Percentiles rank a stretch among this genome's conserved stretches.
These are phyloP conservation scores for Hemerocallis citrina DNA, from an alignment of 106 monocot genomes.

Conservation along the genomic window DNA sequence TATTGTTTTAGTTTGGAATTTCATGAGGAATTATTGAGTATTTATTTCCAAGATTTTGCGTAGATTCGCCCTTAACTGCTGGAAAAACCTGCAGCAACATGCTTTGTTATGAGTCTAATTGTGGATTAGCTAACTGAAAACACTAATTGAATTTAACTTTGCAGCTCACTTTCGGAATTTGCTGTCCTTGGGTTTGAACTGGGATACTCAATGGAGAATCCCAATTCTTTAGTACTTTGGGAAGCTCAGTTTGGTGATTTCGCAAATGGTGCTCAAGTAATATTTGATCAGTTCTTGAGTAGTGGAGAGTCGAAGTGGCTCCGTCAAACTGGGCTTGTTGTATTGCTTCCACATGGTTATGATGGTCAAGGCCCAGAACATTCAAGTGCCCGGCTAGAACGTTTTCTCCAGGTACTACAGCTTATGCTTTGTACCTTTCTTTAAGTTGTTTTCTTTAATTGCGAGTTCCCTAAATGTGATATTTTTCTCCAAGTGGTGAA, in stretches of 20 bases:
- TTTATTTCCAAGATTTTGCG: not conserved
- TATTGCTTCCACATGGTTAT: slow-evolving; percentile 95
- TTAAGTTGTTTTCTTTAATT: not conserved
- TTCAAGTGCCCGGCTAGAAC: slow-evolving; percentile 84
- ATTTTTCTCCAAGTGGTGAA: not conserved
- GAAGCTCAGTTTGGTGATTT: slow-evolving; percentile 99
- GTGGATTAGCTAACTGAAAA: not conserved
- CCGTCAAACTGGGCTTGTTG: slow-evolving; percentile 87
- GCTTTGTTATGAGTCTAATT: not conserved
- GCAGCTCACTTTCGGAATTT: slow-evolving; percentile 96
- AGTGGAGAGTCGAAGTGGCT: slow-evolving; percentile 97
- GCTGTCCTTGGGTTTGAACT: slow-evolving; percentile 95
- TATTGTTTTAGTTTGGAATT: not conserved
- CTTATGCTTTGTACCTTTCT: not conserved
- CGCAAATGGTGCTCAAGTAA: slow-evolving; percentile 94
- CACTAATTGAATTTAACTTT: slow-evolving; percentile 2
- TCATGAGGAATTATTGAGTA: not conserved
- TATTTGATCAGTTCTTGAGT: slow-evolving; percentile 96
- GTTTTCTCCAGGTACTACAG: slow-evolving; percentile 76
- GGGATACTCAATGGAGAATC: slow-evolving; percentile 99
- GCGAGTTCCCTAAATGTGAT: not conserved
- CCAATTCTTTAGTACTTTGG: slow-evolving; percentile 94
- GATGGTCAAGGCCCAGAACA: slow-evolving; percentile 99
- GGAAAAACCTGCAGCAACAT: not conserved
- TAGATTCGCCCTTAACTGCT: not conserved